These are phyloP conservation scores for Aspergillus terreus DNA, from an alignment of 2,329 filamentous ascomycete genomes.

Conservation along the genomic window DNA sequence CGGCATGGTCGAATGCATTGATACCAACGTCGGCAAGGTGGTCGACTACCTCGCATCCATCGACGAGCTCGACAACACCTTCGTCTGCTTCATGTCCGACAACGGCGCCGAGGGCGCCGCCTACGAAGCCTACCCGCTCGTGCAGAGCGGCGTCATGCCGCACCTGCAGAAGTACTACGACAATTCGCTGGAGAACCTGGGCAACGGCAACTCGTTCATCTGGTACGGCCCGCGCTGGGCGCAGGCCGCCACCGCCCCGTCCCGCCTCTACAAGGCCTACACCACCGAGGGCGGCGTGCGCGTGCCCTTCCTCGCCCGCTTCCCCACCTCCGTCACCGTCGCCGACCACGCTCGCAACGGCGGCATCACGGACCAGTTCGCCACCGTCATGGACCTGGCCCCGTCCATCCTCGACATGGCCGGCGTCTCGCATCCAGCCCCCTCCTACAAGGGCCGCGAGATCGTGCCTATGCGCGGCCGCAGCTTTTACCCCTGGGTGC, in stretches of 20 bases:
- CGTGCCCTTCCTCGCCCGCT: constrained; percentile 50
- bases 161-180: constrained; percentile 57
- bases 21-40: constrained; percentile 58
- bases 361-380: constrained; percentile 50
- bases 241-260: constrained; percentile 51
- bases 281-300: constrained; percentile 51
- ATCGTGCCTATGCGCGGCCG: constrained; percentile 51
- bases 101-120: constrained; percentile 60
- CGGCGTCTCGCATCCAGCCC: constrained; percentile 49
- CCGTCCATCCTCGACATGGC: constrained; percentile 45
- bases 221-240: constrained; percentile 61
- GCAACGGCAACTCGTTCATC: constrained; percentile 55
- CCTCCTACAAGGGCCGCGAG: constrained; percentile 48
- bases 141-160: constrained; percentile 52
- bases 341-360: constrained; percentile 21
- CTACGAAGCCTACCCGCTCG: constrained; percentile 57
- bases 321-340: constrained; percentile 27
- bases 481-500: constrained; percentile 44
- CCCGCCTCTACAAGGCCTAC: constrained; percentile 48
- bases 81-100: constrained; percentile 61
- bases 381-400: constrained; percentile 52
- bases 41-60: constrained; percentile 53
- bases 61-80: constrained; percentile 61
- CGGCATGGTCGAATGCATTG: constrained; percentile 62
- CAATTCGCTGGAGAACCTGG: constrained; percentile 57